phyloP scores from a whole-genome alignment of 2,329 filamentous ascomycete species.

The Fusarium tjaetaba region DNA sequence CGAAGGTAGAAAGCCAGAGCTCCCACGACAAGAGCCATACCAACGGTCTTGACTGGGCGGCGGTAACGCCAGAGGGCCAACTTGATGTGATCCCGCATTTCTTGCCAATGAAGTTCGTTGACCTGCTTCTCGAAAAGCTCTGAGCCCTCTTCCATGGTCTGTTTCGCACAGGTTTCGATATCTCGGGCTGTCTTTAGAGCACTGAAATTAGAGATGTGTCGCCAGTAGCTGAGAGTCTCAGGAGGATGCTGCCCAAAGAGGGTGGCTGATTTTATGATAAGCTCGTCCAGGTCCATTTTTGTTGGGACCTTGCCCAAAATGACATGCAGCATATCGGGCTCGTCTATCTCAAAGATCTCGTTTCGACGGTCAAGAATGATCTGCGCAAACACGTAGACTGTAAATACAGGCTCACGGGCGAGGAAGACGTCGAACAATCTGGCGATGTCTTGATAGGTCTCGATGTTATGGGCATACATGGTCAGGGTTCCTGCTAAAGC shows the following conservation, averaged over 20 bases:
- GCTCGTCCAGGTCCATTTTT: slow-evolving; percentile 79
- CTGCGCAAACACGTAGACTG: slow-evolving; percentile 90
- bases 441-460: slow-evolving; percentile 87
- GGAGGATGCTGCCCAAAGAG: slow-evolving; percentile 78
- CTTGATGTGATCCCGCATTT: slow-evolving; percentile 53
- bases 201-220: slow-evolving; percentile 75
- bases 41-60: slow-evolving; percentile 68
- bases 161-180: slow-evolving; percentile 57
- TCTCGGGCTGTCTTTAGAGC: slow-evolving; percentile 84
- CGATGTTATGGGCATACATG: slow-evolving; percentile 95
- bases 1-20: slow-evolving; percentile 74
- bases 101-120: slow-evolving; percentile 73
- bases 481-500: slow-evolving; percentile 93
- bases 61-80: slow-evolving; percentile 70
- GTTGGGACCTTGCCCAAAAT: slow-evolving; percentile 87
- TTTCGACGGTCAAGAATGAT: slow-evolving; percentile 83
- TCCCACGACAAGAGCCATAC: slow-evolving; percentile 73
- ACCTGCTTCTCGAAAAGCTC: slow-evolving; percentile 76
- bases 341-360: slow-evolving; percentile 90
- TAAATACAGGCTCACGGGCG: slow-evolving; percentile 86
- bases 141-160: slow-evolving; percentile 74
- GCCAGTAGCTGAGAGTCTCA: slow-evolving; percentile 76
- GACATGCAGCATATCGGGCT: slow-evolving; percentile 92
- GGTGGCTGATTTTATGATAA: slow-evolving; percentile 72
- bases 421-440: slow-evolving; percentile 93